Percentiles rank a stretch among this genome's conserved stretches.
These are phyloP conservation scores for Leccinum imitatum DNA, from an alignment of 768 basidiomycete species.

Conservation along the genomic window DNA sequence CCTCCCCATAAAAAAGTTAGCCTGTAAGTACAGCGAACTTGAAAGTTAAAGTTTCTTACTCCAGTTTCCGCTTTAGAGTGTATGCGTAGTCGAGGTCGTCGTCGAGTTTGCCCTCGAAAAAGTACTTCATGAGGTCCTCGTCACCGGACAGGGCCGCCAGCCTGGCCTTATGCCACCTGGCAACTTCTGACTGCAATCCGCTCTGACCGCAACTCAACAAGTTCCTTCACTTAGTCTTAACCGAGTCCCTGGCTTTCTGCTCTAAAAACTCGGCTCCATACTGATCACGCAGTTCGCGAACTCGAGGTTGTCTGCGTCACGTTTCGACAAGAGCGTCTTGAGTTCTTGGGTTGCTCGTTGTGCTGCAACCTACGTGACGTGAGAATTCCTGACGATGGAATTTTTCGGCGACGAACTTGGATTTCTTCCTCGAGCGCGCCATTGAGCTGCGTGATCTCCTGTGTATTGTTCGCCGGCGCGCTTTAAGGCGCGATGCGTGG, in stretches of 20 bases:
- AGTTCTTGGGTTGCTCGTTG: slow-evolving; percentile 62
- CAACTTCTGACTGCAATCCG: slow-evolving; percentile 76
- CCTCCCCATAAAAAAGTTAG: slow-evolving; percentile 40
- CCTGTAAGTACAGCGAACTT: background rate
- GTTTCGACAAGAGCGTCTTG: slow-evolving; percentile 55
- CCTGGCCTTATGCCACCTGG: slow-evolving; percentile 60
- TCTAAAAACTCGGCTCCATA: slow-evolving; percentile 63
- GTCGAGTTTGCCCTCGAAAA: slow-evolving; percentile 51
- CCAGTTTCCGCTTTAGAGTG: slow-evolving; percentile 51
- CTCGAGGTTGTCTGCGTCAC: slow-evolving; percentile 66
- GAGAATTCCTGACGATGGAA: slow-evolving; percentile 10
- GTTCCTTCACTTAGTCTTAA: slow-evolving; percentile 60
- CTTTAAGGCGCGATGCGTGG: slow-evolving; percentile 51
- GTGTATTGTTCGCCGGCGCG: slow-evolving; percentile 38
- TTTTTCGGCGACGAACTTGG: slow-evolving; percentile 37
- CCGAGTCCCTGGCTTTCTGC: slow-evolving; percentile 59
- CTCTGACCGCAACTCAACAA: slow-evolving; percentile 69
- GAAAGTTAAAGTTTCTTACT: slow-evolving; percentile 40
- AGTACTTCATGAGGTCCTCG: slow-evolving; percentile 70
- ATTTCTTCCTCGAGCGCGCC: slow-evolving; percentile 48
- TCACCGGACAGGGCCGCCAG: slow-evolving; percentile 72
- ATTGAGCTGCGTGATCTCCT: slow-evolving; percentile 40
- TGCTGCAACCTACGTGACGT: slow-evolving; percentile 37
- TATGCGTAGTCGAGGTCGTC: slow-evolving; percentile 53
- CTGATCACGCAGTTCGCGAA: slow-evolving; percentile 74